These are phyloP conservation scores for Colletotrichum cereale DNA, from an alignment of 2,329 filamentous ascomycete species.

Conservation along the genomic window DNA sequence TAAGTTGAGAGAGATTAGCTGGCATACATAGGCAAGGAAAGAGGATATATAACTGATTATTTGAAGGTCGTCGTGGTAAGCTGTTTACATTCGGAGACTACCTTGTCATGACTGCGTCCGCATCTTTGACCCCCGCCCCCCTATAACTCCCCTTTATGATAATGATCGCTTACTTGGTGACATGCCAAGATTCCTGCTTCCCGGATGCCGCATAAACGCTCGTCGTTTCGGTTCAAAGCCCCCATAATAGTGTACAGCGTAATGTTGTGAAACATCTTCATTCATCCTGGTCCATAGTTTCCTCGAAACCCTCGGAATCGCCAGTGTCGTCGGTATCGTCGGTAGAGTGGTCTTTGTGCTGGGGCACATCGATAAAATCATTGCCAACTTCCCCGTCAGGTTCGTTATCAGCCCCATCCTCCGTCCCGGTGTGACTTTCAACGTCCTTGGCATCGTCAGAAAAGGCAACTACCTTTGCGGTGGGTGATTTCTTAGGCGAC, in stretches of 20 bases:
- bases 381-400: conserved; percentile 3
- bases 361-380: conserved; percentile 29
- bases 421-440: not conserved
- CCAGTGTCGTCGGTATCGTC: conserved; percentile 29
- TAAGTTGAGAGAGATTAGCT: conserved; percentile 24
- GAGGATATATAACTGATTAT: not conserved
- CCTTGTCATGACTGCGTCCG: not conserved
- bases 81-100: not conserved
- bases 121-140: not conserved
- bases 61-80: not conserved
- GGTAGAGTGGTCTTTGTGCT: conserved; percentile 15
- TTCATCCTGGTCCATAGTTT: conserved; percentile 36
- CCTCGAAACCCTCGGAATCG: conserved; percentile 38
- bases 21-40: not conserved
- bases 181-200: not conserved
- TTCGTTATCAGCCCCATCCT: not conserved
- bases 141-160: conserved; percentile 8
- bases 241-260: conserved; percentile 16
- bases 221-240: not conserved
- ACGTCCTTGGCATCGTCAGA: conserved; percentile 61
- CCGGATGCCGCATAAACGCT: not conserved
- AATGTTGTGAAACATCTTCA: not conserved
- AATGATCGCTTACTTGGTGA: conserved; percentile 11
- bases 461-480: conserved; percentile 72
- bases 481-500: conserved; percentile 57